Conservation (phyloP, 179 eudicot genomes). For the Pouteria campechiana region DNA sequence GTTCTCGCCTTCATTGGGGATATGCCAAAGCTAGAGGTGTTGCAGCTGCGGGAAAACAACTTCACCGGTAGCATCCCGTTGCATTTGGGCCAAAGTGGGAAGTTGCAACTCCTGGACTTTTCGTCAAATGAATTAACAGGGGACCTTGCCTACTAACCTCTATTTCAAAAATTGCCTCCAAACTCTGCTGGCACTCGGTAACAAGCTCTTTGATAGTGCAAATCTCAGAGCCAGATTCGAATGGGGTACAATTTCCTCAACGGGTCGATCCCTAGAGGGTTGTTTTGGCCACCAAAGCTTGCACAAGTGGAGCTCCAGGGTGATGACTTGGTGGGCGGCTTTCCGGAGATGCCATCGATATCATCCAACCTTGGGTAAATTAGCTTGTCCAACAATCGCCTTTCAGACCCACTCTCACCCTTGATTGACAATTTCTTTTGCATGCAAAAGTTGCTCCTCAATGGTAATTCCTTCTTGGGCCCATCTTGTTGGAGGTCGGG, state of each 20-base stretch:
- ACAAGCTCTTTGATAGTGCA: conserved; percentile 53
- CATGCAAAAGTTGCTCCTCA: conserved; percentile 64
- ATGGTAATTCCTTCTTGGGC: conserved; percentile 60
- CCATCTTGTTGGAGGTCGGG: conserved; percentile 55
- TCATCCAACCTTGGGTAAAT: conserved; percentile 57
- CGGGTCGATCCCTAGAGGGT: conserved; percentile 79
- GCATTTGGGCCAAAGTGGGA: conserved; percentile 49
- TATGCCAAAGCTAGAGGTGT: conserved; percentile 57
- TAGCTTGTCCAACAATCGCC: conserved; percentile 64
- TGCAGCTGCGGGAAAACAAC: conserved; percentile 90
- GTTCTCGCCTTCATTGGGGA: conserved; percentile 73
- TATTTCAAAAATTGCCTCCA: conserved; percentile 46
- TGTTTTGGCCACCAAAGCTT: conserved; percentile 55
- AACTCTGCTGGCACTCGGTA: conserved; percentile 55
- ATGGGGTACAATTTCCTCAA: conserved; percentile 86
- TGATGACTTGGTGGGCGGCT: conserved; percentile 60
- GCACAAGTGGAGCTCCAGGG: conserved; percentile 81
- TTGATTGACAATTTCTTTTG: conserved; percentile 62
- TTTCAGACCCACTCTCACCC: conserved; percentile 49
- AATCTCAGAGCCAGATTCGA: conserved; percentile 46
- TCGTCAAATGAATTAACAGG: conserved; percentile 76
- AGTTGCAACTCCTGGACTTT: conserved; percentile 47
- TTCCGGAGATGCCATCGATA: conserved; percentile 39
- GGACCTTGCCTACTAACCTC: conserved; percentile 42
- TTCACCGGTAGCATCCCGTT: conserved; percentile 73